Base-by-base conservation (phyloP, 2,329 filamentous ascomycete genomes). In the Albifimbria verrucaria region DNA sequence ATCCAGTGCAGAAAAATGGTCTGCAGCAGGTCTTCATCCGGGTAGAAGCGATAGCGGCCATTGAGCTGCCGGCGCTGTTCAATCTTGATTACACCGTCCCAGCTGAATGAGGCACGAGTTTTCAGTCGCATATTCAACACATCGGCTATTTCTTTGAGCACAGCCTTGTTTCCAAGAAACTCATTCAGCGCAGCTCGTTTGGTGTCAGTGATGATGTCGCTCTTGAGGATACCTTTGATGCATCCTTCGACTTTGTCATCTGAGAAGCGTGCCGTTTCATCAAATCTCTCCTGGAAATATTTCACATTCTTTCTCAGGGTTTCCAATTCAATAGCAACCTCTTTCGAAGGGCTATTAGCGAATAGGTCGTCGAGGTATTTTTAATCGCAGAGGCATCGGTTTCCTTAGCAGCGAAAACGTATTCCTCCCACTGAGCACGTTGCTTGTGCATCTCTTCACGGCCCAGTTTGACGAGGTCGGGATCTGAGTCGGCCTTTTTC, bases 31-130 rank as follows among this genome's bases (percentile, higher is more conserved):
- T 86, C 82, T 50, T 76, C 73, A 53, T 76, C 71, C 71, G 82
- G 80, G 60, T 76, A 82, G 22, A 84, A 77, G 2, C 81, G 72
- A 60, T 85, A 85, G 44, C 73, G 67, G 58, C 74, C 74, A 60
- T 70, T 75, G 23, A 75, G 64, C 24, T 73, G 67, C 12, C 71
- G 67, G 17, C 73, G 68, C 60, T 69, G 66, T 9, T 77, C 55
- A 45, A 70, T 71, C 42, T 70, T 60, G 17, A 75, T 69, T 72
- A 45, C 73, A 66, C n/a, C n/a, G 17, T 65, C 65, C 74, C 74
- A 77, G 1, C 62, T n/a, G n/a, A n/a, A n/a, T n/a, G n/a, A n/a
- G n/a, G n/a, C n/a, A n/a, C n/a, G n/a, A n/a, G n/a, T n/a, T 52
- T 73, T 74, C 77, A 10, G 58, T 49, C 32, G 32, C 32, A 39